Evolutionary conservation across 2,329 filamentous ascomycete species (phyloP).

Genomic region (Tympanopsis confertula): DNA sequence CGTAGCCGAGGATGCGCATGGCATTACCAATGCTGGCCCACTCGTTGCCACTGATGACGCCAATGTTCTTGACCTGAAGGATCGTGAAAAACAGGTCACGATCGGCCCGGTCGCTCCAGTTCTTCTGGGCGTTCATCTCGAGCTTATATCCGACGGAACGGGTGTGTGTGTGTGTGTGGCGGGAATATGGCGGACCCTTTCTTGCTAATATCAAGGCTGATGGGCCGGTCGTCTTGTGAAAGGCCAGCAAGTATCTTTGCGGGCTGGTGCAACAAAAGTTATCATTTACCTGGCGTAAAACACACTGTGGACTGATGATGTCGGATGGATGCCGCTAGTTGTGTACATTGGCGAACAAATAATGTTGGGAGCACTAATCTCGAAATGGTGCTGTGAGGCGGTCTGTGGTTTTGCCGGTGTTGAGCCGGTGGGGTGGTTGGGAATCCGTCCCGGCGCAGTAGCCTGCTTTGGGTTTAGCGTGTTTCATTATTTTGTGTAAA

Average conservation of each 20-base stretch:
- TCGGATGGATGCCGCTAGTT: no score
- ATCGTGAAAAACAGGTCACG: constrained; percentile 55
- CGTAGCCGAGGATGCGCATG: constrained; percentile 46
- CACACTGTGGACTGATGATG: no score
- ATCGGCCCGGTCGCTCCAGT: constrained; percentile 49
- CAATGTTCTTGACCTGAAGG: constrained; percentile 49
- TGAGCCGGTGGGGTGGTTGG: no score
- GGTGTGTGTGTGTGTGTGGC: background rate
- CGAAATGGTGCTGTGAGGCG: no score
- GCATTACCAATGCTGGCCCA: constrained; percentile 50
- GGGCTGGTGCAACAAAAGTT: background rate
- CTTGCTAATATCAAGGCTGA: background rate
- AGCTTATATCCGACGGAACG: constrained; percentile 1
- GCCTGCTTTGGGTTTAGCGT: no score
- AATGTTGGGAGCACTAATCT: no score
- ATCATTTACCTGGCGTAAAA: no score
- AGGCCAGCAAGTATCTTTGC: background rate
- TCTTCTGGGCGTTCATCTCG: constrained; percentile 46
- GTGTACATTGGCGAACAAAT: no score
- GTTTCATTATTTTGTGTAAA: no score
- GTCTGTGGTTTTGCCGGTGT: no score
- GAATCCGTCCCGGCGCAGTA: no score
- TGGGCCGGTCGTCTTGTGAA: background rate
- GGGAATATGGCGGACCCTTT: background rate
- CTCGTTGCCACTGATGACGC: constrained; percentile 49